A percentile compares a stretch with the other conserved stretches of the same genome.
These are phyloP conservation scores for Ligustrum vulgare DNA, from an alignment of 257 asterid genomes.

Conservation along the genomic window DNA sequence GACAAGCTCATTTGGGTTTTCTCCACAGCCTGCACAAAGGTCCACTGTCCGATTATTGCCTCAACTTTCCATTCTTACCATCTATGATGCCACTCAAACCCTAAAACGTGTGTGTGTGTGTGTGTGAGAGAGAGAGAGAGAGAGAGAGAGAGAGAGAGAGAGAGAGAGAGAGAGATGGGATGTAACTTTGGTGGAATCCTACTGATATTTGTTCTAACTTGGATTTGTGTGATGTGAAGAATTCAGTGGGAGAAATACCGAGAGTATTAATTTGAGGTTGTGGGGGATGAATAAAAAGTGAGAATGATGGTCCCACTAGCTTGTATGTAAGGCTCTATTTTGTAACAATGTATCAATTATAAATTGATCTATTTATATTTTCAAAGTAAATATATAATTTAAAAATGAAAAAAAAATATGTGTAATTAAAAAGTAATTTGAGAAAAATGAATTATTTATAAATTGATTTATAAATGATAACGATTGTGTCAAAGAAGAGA, in stretches of 20 bases:
- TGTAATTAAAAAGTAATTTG: no score
- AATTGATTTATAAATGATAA: no score
- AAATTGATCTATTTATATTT: no score
- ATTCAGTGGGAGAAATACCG: not conserved
- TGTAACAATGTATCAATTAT: no score
- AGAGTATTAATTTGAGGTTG: not conserved
- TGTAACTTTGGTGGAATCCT: constrained; percentile 4
- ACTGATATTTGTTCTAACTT: not conserved
- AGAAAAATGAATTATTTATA: no score
- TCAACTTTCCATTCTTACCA: not conserved
- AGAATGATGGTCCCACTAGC: not conserved
- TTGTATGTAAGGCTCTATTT: not conserved
- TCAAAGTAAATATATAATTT: no score
- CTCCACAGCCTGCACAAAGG: constrained; percentile 45
- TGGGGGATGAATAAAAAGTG: constrained; percentile 30
- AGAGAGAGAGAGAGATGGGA: not conserved
- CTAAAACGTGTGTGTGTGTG: not conserved
- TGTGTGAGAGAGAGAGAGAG: not conserved
- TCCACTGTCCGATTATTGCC: constrained; percentile 49
- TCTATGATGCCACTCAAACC: constrained; percentile 1
- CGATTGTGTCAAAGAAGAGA: no score
- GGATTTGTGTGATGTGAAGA: constrained; percentile 11
- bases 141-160: not conserved
- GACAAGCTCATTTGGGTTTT: constrained; percentile 61
- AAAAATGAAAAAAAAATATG: no score